Evolutionary conservation across 331 rosid species (phyloP).

Genomic region (Pyracantha coccinea): DNA sequence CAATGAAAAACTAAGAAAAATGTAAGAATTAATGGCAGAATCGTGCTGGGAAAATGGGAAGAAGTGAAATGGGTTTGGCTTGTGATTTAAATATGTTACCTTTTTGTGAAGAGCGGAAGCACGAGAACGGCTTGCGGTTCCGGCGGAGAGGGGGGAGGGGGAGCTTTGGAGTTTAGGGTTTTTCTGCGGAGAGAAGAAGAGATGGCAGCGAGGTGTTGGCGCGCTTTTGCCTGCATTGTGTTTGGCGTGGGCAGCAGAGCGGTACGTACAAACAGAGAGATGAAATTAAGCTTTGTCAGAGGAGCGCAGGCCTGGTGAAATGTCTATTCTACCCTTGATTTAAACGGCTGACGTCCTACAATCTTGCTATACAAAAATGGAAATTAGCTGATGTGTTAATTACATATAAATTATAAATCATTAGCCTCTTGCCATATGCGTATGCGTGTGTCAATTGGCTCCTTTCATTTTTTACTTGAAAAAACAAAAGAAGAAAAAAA

Average conservation of each 20-base stretch:
- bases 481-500: too few relatives aligned
- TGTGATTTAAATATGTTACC: not conserved
- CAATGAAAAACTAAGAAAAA: not conserved
- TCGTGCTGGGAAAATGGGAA: not conserved
- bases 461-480: too few relatives aligned
- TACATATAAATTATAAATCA: too few relatives aligned
- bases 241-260: not conserved
- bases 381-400: too few relatives aligned
- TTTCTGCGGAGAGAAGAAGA: not conserved
- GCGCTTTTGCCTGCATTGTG: not conserved
- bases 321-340: not conserved
- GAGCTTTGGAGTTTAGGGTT: not conserved
- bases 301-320: not conserved
- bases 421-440: too few relatives aligned
- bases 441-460: too few relatives aligned
- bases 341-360: too few relatives aligned
- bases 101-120: not conserved
- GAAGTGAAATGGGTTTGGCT: not conserved
- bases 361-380: too few relatives aligned
- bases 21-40: not conserved
- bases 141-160: not conserved
- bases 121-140: not conserved
- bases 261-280: slow-evolving; percentile 3
- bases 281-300: not conserved
- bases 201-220: not conserved